Evolutionary conservation across 225 moss, liverwort and hornwort species (phyloP).

Genomic region (Asterella californica): DNA sequence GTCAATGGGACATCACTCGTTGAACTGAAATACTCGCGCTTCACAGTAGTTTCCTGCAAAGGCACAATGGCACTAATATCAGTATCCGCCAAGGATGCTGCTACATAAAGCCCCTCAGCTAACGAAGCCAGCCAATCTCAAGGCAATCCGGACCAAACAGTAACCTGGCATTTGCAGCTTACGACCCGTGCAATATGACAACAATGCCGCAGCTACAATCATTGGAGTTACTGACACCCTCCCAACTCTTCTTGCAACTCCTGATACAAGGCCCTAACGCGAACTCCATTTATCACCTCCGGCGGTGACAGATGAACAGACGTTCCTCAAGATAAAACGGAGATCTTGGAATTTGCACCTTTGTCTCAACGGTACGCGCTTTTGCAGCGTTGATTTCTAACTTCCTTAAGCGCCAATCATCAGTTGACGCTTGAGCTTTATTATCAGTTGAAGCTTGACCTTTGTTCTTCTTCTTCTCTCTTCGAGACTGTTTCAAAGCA

Average conservation of each 20-base stretch:
- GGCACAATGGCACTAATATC: no score
- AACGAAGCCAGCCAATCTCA: no score
- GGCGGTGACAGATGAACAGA: no score
- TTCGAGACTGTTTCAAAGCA: conserved; percentile 24
- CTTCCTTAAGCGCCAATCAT: conserved; percentile 4
- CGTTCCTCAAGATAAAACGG: neutral
- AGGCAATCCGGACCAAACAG: no score
- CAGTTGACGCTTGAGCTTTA: neutral
- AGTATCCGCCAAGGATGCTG: neutral
- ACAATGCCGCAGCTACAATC: no score
- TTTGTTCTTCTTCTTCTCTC: conserved; percentile 26
- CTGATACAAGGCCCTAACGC: no score
- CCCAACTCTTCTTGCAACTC: no score
- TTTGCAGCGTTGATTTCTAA: neutral
- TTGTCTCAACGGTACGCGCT: neutral
- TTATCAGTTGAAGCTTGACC: conserved; percentile 1
- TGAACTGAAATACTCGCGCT: neutral
- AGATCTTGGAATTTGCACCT: neutral
- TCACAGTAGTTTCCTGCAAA: neutral
- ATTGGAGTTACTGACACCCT: no score
- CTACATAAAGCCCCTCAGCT: neutral
- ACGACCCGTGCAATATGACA: no score
- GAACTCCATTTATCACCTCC: no score
- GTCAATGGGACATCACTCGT: neutral
- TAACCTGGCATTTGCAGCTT: no score